A percentile compares a stretch with the other conserved stretches of the same genome.
phyloP scores from a whole-genome alignment of 1,284 basidiomycete species.

The Leccinum griseonigrum region DNA sequence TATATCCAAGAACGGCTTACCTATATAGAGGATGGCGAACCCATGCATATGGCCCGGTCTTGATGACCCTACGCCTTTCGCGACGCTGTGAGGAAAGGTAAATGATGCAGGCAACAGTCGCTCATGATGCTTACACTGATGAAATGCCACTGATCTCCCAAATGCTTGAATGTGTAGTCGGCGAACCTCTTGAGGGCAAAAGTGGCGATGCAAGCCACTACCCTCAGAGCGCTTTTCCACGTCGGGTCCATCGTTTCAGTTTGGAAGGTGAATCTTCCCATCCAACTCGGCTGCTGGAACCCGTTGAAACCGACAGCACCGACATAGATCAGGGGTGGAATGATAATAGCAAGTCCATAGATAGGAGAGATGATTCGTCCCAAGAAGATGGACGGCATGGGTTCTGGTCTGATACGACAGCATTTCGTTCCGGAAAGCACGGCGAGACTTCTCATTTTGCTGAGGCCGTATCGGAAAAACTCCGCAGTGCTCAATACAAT shows the following conservation, averaged over 20 bases:
- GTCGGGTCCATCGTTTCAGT: background rate
- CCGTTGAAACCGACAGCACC: conserved; percentile 20
- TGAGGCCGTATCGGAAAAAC: background rate
- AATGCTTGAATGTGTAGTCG: background rate
- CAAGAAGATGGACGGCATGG: conserved; percentile 17
- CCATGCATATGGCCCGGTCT: conserved; percentile 32
- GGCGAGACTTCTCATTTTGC: background rate
- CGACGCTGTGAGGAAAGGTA: conserved; percentile 23
- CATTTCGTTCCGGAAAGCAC: conserved; percentile 16
- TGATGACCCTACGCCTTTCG: conserved; percentile 31
- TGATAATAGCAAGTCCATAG: conserved; percentile 16
- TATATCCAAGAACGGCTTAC: conserved; percentile 3
- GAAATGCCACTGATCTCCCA: conserved; percentile 28
- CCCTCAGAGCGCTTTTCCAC: conserved; percentile 6
- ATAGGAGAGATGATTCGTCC: conserved; percentile 26
- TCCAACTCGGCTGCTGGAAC: conserved; percentile 30
- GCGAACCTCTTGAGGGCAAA: conserved; percentile 3
- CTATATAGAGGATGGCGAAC: conserved; percentile 33
- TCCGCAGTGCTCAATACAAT: conserved; percentile 17
- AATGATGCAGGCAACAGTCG: background rate
- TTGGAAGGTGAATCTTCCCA: conserved; percentile 19
- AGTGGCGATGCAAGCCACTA: conserved; percentile 16
- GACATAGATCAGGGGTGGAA: conserved; percentile 23
- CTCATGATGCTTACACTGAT: conserved; percentile 19
- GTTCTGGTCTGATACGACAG: conserved; percentile 20